phyloP scores from a whole-genome alignment of 495 filamentous ascomycete species.

The Pseudevernia furfuracea region DNA sequence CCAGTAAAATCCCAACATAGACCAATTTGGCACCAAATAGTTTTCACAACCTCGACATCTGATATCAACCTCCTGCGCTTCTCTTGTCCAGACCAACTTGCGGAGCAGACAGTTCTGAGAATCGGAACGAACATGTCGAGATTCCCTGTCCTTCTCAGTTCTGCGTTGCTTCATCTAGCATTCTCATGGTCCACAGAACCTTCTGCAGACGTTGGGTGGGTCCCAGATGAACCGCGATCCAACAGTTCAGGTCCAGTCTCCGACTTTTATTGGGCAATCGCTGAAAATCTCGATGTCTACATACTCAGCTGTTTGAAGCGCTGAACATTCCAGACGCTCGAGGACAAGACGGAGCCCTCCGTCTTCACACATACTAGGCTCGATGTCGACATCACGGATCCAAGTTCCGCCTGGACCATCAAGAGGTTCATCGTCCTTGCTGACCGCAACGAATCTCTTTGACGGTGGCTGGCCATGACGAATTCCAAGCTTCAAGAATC shows the following conservation, averaged over 20 bases:
- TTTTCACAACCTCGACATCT: not conserved
- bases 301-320: constrained; percentile 43
- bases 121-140: not conserved
- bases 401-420: constrained; percentile 62
- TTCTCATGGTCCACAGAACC: not conserved
- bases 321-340: constrained; percentile 57
- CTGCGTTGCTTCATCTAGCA: not conserved
- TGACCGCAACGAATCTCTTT: constrained; percentile 50
- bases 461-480: constrained; percentile 64
- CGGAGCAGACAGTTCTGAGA: not conserved
- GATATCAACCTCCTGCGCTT: not conserved
- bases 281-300: constrained; percentile 63
- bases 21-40: not conserved
- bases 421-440: constrained; percentile 56
- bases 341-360: constrained; percentile 71
- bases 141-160: not conserved
- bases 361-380: constrained; percentile 41
- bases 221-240: not conserved
- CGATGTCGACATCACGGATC: constrained; percentile 62
- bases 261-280: constrained; percentile 56
- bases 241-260: constrained; percentile 36
- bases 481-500: constrained; percentile 55
- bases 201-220: not conserved
- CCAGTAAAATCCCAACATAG: not conserved
- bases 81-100: not conserved